Evolutionary conservation across 352 stramenopile genomes (phyloP), one percentile per base, ranked within the genome.

Genomic region (Phytophthora cactorum): DNA sequence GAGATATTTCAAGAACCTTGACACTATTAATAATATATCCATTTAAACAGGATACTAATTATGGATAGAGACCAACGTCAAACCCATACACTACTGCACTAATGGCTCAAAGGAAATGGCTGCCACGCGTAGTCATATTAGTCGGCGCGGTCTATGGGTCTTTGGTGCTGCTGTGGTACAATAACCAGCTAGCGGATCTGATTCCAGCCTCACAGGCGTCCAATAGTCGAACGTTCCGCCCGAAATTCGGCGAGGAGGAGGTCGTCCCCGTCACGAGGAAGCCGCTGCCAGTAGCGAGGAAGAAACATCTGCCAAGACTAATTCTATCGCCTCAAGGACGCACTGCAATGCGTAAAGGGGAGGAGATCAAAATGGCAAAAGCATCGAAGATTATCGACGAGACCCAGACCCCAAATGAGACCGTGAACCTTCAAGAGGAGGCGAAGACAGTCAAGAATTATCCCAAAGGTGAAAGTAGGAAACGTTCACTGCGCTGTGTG

Each of bases 161-260:
- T 15, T 10, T 64, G 8, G 1, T 72, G 29, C 31, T 68, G 58
- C 32, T 67, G 8, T 72, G 64, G 64, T 68, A 51, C 52, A 72
- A 56, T 36, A 39, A 11, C 5, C 32, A 7, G 5, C 29, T 59
- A 5, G 29, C 39, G 0, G 12, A 3, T 53, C 34, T 67, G 49
- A 9, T 25, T 41, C 22, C 17, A 22, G 17, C 17, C 17, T 22
- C 17, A 22, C 17, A 22, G 17, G 17, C 17, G 17, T 22, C 17
- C 28, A 27, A 49, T 52, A 67, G 32, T 51, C 63, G 32, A 32
- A 67, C 43, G 4, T 60, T 60, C 52, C 51, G 65, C 3, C 65
- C 58, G 15, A 63, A 62, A 38, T 55, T 72, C 38, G 65, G 44
- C 1, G 52, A 68, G 5, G 6, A 54, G n/a, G 55, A 72, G 3